A percentile compares a stretch with the other conserved stretches of the same genome.
phyloP scores from a whole-genome alignment of 164 flowering plant genomes.

The grape (Vitis vinifera) region ASM3070453v1 NC_081823.1:22870001-22870500 shows the following conservation, averaged over 20 bases:
- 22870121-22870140: slow-evolving; percentile 97
- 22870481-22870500: neutral
- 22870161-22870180: slow-evolving; percentile 88
- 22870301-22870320: slow-evolving; percentile 95
- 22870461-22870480: neutral
- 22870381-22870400: slow-evolving; percentile 32
- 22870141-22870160: slow-evolving; percentile 84
- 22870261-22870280: slow-evolving; percentile 92
- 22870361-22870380: slow-evolving; percentile 58
- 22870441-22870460: neutral
- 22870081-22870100: slow-evolving; percentile 93
- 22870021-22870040: slow-evolving; percentile 69
- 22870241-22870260: slow-evolving; percentile 99
- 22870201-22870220: slow-evolving; percentile 73
- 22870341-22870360: slow-evolving; percentile 60
- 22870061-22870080: slow-evolving; percentile 95
- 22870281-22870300: slow-evolving; percentile 94
- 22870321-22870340: slow-evolving; percentile 85
- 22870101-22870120: slow-evolving; percentile 95
- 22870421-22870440: neutral
- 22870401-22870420: too few relatives aligned
- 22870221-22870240: slow-evolving; percentile 97
- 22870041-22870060: slow-evolving; percentile 85
- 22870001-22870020: slow-evolving; percentile 74
- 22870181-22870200: slow-evolving; percentile 85